phyloP scores from a whole-genome alignment of 2,329 filamentous ascomycete species.

The Blastomyces gilchristii region DNA sequence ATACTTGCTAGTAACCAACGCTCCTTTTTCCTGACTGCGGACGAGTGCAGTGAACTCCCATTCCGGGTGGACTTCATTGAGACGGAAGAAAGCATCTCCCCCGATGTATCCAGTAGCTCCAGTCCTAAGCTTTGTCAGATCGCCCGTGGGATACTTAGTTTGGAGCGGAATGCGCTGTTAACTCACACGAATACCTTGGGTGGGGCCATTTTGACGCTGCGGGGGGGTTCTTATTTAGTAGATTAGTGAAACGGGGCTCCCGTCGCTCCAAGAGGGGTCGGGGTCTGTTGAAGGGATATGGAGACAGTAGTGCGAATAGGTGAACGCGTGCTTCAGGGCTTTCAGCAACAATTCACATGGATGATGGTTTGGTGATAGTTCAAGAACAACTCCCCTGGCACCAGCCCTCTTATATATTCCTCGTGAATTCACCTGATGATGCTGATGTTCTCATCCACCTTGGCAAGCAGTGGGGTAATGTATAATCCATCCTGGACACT shows the following conservation, averaged over 20 bases:
- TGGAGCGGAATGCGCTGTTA: not conserved
- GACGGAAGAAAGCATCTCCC: constrained; percentile 40
- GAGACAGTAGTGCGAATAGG: not conserved
- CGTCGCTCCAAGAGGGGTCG: not conserved
- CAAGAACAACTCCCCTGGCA: not conserved
- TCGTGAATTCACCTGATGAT: not conserved
- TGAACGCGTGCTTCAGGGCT: not conserved
- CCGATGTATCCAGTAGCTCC: constrained; percentile 46
- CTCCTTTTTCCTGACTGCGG: constrained; percentile 36
- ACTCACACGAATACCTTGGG: constrained; percentile 27
- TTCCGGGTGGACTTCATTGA: constrained; percentile 38
- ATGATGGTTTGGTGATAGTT: not conserved
- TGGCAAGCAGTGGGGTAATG: not conserved
- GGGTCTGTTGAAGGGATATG: not conserved
- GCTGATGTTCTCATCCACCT: not conserved
- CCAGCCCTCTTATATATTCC: too few relatives aligned
- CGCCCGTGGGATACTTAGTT: not conserved
- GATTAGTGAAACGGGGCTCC: not conserved
- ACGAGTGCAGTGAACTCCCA: constrained; percentile 38
- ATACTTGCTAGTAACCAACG: constrained; percentile 30
- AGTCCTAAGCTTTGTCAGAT: constrained; percentile 34
- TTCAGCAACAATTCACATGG: not conserved
- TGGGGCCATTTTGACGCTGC: constrained; percentile 1
- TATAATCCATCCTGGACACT: not conserved
- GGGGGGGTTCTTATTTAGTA: not conserved